Evolutionary conservation across 192 early-diverging fungal species (phyloP), one percentile per base, ranked within the genome.

Genomic region (Diversispora epigaea): DNA sequence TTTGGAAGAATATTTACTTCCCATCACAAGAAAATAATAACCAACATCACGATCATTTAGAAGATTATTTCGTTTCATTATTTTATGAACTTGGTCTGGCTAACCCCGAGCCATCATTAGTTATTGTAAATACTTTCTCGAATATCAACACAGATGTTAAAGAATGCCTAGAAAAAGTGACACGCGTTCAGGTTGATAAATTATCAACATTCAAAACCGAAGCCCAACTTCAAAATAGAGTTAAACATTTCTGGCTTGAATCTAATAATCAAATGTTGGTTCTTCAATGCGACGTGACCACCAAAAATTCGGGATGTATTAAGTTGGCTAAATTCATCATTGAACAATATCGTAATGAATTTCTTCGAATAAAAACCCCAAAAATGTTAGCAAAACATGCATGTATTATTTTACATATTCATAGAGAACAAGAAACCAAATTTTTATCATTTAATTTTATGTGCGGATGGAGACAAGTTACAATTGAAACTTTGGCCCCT

Each of bases 251-350:
- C 43, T 76, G 75, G 75, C 56, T 76, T 39, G 49, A 76, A 22
- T 54, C 46, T 14, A 19, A 69, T 46, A 54, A 17, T 54, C 22
- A 76, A 10, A 25, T 71, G 6, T 56, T 76, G 39, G 17, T 76
- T 65, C 46, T 76, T 5, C 64, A 76, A n/a, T 76, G 74, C 4
- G 74, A 76, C 45, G 17, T 68, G 9, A n/a, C 65, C 15, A 76
- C 74, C n/a, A 25, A 15, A 32, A 76, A 41, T 52, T 6, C 47
- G 25, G 64, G 74, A 22, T 68, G 63, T 68, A 76, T 76, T 52
- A 76, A 76, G 15, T 22, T 76, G 6, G 74, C 74, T 39, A 64
- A 68, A 44, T 76, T 76, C 40, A 64, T 76, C n/a, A 68, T 76
- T 52, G 74, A 76, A 56, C 61, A 76, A 56, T 56, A 55, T n/a